Base-by-base conservation (phyloP, 2,329 filamentous ascomycete genomes). In the Keithomyces neogunnii region DNA sequence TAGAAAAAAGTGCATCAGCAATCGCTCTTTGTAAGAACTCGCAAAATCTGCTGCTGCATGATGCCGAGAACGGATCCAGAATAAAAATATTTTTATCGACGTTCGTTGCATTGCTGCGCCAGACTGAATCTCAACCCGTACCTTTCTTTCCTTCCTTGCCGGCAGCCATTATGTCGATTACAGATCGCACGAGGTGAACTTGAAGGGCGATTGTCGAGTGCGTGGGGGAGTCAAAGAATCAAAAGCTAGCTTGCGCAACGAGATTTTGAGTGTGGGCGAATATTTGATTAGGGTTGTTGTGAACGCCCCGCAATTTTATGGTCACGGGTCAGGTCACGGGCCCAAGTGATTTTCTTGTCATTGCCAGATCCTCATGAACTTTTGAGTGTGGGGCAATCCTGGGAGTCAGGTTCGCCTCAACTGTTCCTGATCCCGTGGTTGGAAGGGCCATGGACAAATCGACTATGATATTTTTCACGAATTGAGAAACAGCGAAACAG, bases 21-120 rank as follows among this genome's bases (percentile, higher is more conserved):
- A 82, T 84, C 81, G 82, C 82, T 74, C 81, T 82, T 75, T 63
- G 66, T 72, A 63, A 81, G 80, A 84, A 85, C 82, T 85, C 82
- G 82, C 82, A 85, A 85, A 81, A 79, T 82, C 81, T 85, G 82
- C 82, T 85, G 75, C 77, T 84, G 82, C 82, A 81, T 76, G 75
- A 77, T 80, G 77, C 77, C 68, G 40, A 49, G 45, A 38, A 47
- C 48, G 36, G 48, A 29, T 48, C 7, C 26, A 19, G 36, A 32
- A 40, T 32, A 36, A 3, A 9, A 30, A 19, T 42, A 39, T 53
- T 57, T 19, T 53, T 51, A 53, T 51, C 30, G 42, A 32, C 45
- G 53, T 19, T 51, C 45, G 47, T 45, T 19, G 31, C 36, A 40
- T 48, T 52, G 51, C 39, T 35, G 49, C 49, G 50, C 46, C 51